Evolutionary conservation across 345 rosid genomes (phyloP), one percentile per base, ranked within the genome.

Genomic region (Ceriops zippeliana): DNA sequence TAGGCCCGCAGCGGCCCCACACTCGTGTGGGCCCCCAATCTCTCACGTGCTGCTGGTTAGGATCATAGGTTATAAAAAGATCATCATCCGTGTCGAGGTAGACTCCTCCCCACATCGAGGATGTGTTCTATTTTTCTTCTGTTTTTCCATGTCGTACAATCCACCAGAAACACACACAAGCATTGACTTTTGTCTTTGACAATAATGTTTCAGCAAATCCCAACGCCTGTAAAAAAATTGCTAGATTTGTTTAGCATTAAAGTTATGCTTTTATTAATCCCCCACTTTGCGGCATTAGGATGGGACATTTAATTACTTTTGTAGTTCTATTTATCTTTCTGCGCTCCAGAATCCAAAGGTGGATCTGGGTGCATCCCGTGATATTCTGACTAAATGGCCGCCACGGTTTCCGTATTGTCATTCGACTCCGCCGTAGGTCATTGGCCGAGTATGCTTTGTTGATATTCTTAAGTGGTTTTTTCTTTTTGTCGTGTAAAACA

Each of bases 31-130:
- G 69, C 5, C 76, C 75, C 71, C 8, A 9, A 1, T 5, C 58
- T 70, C 63, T 28, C 82, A 77, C 83, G 82, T 83, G 86, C 74
- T 72, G 70, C 32, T 30, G 57, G 61, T 62, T 72, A 66, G 51
- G 66, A 2, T 71, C 21, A 16, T 5, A 38, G 46, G 46, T 38
- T 38, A 11, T 49, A n/a, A 11, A 11, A 24, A 68, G 58, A 53
- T 22, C n/a, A 26, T 54, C 15, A 1, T 1, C 15, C n/a, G 17
- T 5, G 34, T 5, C 6, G 8, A n/a, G n/a, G 16, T 38, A 11
- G 47, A 11, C 47, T 38, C 47, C 15, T 38, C 16, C 47, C 47
- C 10, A n/a, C 27, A 54, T 54, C 11, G 54, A 51, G 76, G 53
- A 58, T 61, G 73, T 28, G 30, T 28, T 42, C 61, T 42, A 20